Evolutionary conservation across 495 filamentous ascomycete genomes (phyloP), one percentile per base, ranked within the genome.

Genomic region (Lasiosphaeria hispida): DNA sequence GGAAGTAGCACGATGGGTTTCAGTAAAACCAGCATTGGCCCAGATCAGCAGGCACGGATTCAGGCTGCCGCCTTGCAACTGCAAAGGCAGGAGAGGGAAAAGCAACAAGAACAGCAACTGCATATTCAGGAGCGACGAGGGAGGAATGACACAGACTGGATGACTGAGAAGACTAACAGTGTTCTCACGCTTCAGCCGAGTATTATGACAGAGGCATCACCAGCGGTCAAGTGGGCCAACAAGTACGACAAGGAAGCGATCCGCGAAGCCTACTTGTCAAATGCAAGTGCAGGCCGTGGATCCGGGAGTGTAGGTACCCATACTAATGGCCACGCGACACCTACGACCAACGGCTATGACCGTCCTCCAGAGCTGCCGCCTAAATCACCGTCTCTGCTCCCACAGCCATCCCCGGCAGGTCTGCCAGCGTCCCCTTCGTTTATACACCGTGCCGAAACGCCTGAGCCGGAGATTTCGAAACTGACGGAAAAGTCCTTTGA

Each of bases 161-260:
- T 78, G 52, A 83, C 83, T 10, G 80, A 81, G 47, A 95, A 92
- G 79, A 97, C 94, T 0, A 92, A 87, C 73, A 97, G 94, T 49
- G 84, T 96, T 18, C 81, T 97, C 64, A 96, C 92, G 10, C 80
- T 97, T 40, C 91, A 96, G 67, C 87, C 92, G 8, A 81, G 83
- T 37, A 89, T 97, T 50, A 73, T 96, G 65, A 93, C 80, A 54
- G 94, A 94, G 65, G 95, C 92, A 14, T 91, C 87, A 13, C 87
- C 91, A 19, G 94, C 94, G 10, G 88, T 98, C 86, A 93, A 96
- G 70, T 98, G 94, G 94, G 90, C 93, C 9, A 90, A 80, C 67
- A 86, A 86, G 55, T 94, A 91, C 62, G 93, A 98, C 66, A 92
- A 92, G 71, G 85, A 94, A 65, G 80, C 85, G 2, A 87, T 94